Base-by-base conservation (phyloP, 148 eudicot species). In the Vaccinium darrowii region DNA sequence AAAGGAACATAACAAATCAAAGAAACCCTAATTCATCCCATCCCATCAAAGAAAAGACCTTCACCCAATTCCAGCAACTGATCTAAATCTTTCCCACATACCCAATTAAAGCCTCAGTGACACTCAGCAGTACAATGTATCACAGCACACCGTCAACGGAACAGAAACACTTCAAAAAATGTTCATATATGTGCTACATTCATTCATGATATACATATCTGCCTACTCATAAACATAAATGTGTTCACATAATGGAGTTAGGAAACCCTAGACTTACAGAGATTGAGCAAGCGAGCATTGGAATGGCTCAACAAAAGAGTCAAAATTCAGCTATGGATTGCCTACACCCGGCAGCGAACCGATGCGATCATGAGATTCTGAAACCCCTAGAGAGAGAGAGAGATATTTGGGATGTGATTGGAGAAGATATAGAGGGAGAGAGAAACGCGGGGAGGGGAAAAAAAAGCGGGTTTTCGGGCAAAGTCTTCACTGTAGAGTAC, bases 231-330 rank as follows among this genome's bases (percentile, higher is more conserved):
- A 25, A 19, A 49, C 51, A 16, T 12, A 19, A 1, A 58, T 19
- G n/a, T 25, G 5, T 23, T 12, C 27, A 19, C 12, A 58, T 5
- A 33, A 54, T 72, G 56, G 51, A 81, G 21, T 54, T 0, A 49
- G 80, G 30, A 79, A 57, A 14, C 36, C 54, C 27, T 58, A 62
- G 30, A 89, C 92, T 92, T 88, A 92, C 94, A 80, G 79, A 86
- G 93, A 91, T 88, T 90, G 90, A 91, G 85, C 78, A n/a, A 30
- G 25, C 67, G 53, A 80, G 84, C 86, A 85, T 85, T 75, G 82
- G 52, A 33, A 27, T 71, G 81, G 77, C 47, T 57, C 49, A 60
- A 84, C 80, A 43, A 4, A 43, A 43, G 39, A 72, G 65, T 12
- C 78, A 56, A 86, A 82, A 71, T 60, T 8, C 77, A 49, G 86